Base-by-base conservation (phyloP, 768 basidiomycete species). In the Dioszegia aurantiaca region DNA sequence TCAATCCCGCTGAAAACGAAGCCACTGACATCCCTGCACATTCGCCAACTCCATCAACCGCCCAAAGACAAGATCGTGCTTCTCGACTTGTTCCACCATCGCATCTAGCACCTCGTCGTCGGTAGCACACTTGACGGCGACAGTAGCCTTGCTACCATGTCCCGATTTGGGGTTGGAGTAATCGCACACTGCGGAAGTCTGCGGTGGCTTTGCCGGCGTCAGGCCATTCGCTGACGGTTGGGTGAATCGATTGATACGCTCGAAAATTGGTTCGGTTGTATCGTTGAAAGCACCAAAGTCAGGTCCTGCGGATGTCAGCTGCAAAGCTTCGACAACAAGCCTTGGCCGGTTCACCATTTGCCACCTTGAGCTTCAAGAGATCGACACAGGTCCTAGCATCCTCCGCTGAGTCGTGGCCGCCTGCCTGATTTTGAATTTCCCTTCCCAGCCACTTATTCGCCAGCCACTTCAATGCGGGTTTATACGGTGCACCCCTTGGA, bases 391-490 rank as follows among this genome's bases (percentile, higher is more conserved):
- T 88, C 19, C 86, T 80, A 0, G 94, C 93, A 66, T 98, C 94
- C 73, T 98, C 94, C 67, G 92, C 89, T 2, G 92, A 90, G 62
- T 95, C 88, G 74, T 98, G 94, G 0, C 89, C 90, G 0, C 83
- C 66, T 1, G 56, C 70, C 9, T 49, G 36, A n/a, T 30, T 56
- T 76, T 98, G 94, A 41, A 99, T 98, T 65, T 92, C 89, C 49
- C 87, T 83, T 11, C 83, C 83, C 56, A 90, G 86, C 90, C 91
- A 97, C 72, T 90, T 90, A 71, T 89, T 88, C 43, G 90, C 89
- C 43, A 99, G 83, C 91, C 91, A 97, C n/a, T 92, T 92, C 6
- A 99, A 82, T 1, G 89, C 90, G 0, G 94, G 90, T 78, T 97
- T 98, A 61, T 90, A 84, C 0, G 94, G 92, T 39, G 90, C 84